Conservation (phyloP, 345 rosid genomes). For the Theobroma cacao region DNA sequence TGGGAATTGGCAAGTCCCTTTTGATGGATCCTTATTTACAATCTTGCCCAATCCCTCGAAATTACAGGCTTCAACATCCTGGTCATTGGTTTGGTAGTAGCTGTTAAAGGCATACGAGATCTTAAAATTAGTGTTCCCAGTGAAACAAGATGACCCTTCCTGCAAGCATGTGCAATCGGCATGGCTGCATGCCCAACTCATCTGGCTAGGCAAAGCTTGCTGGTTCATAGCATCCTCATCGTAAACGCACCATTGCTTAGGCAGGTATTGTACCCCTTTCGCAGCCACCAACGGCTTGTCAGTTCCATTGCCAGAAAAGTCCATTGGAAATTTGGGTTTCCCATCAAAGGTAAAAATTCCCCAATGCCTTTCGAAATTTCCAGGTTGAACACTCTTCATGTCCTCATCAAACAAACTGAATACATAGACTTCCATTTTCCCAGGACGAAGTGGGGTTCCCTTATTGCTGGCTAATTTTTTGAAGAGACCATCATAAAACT, state of each 20-base stretch:
- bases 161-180: constrained; percentile 57
- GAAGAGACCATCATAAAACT: constrained; percentile 69
- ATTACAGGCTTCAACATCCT: constrained; percentile 56
- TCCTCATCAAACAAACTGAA: constrained; percentile 77
- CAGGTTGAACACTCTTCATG: constrained; percentile 69
- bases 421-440: constrained; percentile 51
- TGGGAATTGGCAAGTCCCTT: constrained; percentile 51
- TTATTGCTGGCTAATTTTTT: constrained; percentile 42
- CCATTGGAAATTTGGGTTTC: constrained; percentile 62
- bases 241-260: constrained; percentile 57
- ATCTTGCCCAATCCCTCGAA: constrained; percentile 58
- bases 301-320: constrained; percentile 55
- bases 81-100: constrained; percentile 59
- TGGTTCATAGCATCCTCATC: constrained; percentile 21
- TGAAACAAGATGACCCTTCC: constrained; percentile 42
- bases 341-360: constrained; percentile 82
- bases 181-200: constrained; percentile 48
- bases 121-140: constrained; percentile 27
- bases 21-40: constrained; percentile 40
- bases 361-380: constrained; percentile 86
- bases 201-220: constrained; percentile 11
- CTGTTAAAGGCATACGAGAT: constrained; percentile 76
- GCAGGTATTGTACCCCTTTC: constrained; percentile 59
- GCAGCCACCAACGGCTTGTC: constrained; percentile 53
- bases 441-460: constrained; percentile 71